These are phyloP conservation scores for Russula griseocarnosa DNA, from an alignment of 768 basidiomycete genomes.

Conservation along the genomic window DNA sequence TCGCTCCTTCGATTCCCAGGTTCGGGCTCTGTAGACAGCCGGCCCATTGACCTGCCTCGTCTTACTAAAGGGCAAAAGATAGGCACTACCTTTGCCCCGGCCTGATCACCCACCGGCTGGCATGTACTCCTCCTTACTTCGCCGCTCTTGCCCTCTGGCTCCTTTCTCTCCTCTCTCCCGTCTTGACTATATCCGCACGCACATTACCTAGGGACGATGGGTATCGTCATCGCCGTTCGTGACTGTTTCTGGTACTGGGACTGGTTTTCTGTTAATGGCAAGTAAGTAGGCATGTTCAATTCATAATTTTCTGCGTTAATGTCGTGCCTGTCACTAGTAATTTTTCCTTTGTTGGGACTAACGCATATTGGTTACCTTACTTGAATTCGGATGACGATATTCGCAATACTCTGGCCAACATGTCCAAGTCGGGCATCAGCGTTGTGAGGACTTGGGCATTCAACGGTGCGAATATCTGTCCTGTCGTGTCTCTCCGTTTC, in stretches of 20 bases:
- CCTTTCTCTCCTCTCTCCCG: slow-evolving; percentile 5
- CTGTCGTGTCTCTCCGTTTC: not conserved
- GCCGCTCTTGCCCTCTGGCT: slow-evolving; percentile 10
- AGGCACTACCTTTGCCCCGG: not conserved
- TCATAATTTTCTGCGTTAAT: not conserved
- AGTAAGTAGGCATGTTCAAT: slow-evolving; percentile 4
- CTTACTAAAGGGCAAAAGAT: not conserved
- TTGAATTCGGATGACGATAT: slow-evolving; percentile 57
- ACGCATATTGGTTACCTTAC: slow-evolving; percentile 61
- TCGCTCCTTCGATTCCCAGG: not conserved
- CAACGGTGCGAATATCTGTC: slow-evolving; percentile 45
- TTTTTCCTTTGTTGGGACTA: slow-evolving; percentile 50
- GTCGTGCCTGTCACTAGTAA: slow-evolving; percentile 4
- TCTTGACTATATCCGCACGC: slow-evolving; percentile 10
- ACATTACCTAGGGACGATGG: not conserved
- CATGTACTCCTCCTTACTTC: slow-evolving; percentile 15
- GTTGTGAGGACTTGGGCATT: slow-evolving; percentile 70
- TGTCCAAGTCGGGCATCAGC: slow-evolving; percentile 51
- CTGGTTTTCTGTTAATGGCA: slow-evolving; percentile 13
- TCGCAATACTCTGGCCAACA: slow-evolving; percentile 51
- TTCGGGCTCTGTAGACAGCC: no score
- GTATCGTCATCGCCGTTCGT: slow-evolving; percentile 10
- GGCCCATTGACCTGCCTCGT: no score
- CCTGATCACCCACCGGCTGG: not conserved
- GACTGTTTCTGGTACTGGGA: slow-evolving; percentile 1